Evolutionary conservation across 257 asterid genomes (phyloP), one percentile per base, ranked within the genome.

Genomic region (Scutellaria minor): DNA sequence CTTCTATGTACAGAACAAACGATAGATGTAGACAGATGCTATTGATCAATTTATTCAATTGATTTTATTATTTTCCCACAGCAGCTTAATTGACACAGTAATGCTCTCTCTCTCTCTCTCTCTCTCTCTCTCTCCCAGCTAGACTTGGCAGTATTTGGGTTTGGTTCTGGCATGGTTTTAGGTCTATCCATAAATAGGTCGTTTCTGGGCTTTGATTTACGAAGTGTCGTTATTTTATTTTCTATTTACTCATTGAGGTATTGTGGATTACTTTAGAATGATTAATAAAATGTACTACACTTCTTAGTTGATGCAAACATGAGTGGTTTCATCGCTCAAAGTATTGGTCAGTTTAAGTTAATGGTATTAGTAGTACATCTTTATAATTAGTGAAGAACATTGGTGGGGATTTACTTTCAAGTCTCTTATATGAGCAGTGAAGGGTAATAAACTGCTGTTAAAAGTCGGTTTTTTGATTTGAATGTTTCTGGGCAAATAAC

Each of bases 31-130:
- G 57, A 54, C 69, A 55, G 70, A 67, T 47, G 51, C 8, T 35
- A 27, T 79, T 64, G 40, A 60, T 79, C 77, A 68, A 81, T 87
- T 83, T 64, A 85, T 87, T 85, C 83, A 65, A 75, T 87, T 71
- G 79, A 80, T 85, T 80, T 76, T 31, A 31, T 31, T 57, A 67
- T 73, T 11, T 57, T 50, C 67, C 59, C 78, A 24, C 27, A 44
- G 67, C 62, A 44, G 4, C 31, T 15, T 55, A 48, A 11, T 64
- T 53, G 57, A 67, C 15, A 24, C 3, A 6, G 4, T 56, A 10
- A 56, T 24, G 27, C 6, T 20, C 64, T n/a, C 66, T 68, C 11
- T 60, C 31, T 63, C 18, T 35, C 52, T 51, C 65, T 13, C 18
- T 31, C 57, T 39, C 66, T 44, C 55, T 13, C 63, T 39, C 65